Base-by-base conservation (phyloP, 2,329 filamentous ascomycete genomes). In the Aspergillus luchuensis region DNA sequence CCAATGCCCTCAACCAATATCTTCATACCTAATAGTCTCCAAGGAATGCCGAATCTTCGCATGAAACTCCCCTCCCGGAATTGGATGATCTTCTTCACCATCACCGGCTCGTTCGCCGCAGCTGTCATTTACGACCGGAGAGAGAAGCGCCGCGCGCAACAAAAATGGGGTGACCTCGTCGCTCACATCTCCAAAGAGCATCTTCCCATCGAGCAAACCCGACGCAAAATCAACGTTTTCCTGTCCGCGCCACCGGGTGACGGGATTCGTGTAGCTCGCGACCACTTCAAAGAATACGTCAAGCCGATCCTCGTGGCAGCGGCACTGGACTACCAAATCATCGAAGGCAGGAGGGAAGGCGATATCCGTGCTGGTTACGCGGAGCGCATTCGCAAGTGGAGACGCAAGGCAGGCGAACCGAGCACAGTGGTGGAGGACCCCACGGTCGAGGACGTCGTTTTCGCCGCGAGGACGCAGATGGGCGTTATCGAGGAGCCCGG, bases 241-340 rank as follows among this genome's bases (percentile, higher is more conserved):
- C 82, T 99, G 57, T 87, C 91, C 63, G 89, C 90, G 4, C 93
- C 95, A 5, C 95, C 95, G 0, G 91, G 89, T 11, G 94, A 98
- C 77, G 89, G 91, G 5, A 80, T 98, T 57, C 86, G 92, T 59
- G 79, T 86, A 45, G 91, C 93, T n/a, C 90, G 96, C 69, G 92
- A 98, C 68, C 93, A 98, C 78, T 99, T 97, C 77, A 89, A 92
- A 71, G 91, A 97, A 75, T 99, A 97, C 73, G 86, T 97, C 47
- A 98, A 98, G 81, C 95, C 95, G 1, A 85, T 99, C 25, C 80
- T 99, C 41, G 91, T 95, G 4, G 90, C 92, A 2, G 94, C 91
- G 1, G 93, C 93, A 0, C 80, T 98, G 72, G 95, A 99, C 75
- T 98, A 96, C 88, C 94, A 97, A 70, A 96, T 97, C 59, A 86